Evolutionary conservation across 169 alveolate species (phyloP), one percentile per base, ranked within the genome.

Genomic region (Plasmodium inui): DNA sequence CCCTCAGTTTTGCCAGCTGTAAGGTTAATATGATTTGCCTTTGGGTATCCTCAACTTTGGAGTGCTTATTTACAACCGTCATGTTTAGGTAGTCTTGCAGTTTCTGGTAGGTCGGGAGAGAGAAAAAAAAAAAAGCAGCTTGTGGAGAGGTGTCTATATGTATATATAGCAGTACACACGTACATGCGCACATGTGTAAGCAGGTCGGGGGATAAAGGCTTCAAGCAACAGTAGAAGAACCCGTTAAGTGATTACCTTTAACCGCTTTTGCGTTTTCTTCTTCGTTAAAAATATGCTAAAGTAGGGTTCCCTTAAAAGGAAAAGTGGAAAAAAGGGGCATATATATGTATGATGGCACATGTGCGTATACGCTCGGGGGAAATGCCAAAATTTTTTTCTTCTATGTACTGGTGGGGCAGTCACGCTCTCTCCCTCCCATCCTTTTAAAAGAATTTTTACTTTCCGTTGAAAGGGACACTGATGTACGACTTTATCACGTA

Each of bases 1-100:
- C 94, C 94, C 94, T 88, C 72, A 88, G 50, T 88, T 88, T 88
- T 88, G 94, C 94, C 46, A 88, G 71, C 34, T 88, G 94, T 19
- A 88, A 44, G 61, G 94, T 88, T 79, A 88, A 79, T 61, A 88
- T 88, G 17, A 88, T 76, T 80, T 88, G 94, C 53, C 94, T 78
- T 79, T 88, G 94, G 14, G 94, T 72, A 41, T 79, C 88, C 34
- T 88, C 94, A 88, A 79, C 82, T 79, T 37, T 88, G 10, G 94
- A 79, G 72, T 88, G 94, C 70, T 88, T 88, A 88, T 88, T 76
- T 88, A 88, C 89, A 79, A 88, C 83, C 7, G 94, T 80, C 74
- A 90, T 88, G 82, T 88, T 88, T 37, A 88, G 67, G 82, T 88
- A 88, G 82, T 88, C 94, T 88, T 88, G 94, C 26, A 88, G 67